phyloP scores from a whole-genome alignment of 164 flowering plant genomes.

The Kalanchoe fedtschenkoi region DNA sequence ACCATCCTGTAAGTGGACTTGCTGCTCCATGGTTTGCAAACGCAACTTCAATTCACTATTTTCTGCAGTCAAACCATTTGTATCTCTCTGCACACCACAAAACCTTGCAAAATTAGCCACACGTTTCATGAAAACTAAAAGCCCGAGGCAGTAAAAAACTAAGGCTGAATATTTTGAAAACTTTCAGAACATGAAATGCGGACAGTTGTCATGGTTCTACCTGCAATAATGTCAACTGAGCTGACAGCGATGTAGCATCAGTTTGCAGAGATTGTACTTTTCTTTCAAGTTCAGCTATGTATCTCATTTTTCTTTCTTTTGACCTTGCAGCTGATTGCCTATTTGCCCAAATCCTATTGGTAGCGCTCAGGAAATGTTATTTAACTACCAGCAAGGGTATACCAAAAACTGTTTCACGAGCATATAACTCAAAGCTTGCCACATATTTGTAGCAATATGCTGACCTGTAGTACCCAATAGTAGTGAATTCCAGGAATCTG shows the following conservation, averaged over 20 bases:
- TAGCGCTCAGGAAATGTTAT: background rate
- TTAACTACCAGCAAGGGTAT: too few species aligned
- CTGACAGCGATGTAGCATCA: constrained; percentile 86
- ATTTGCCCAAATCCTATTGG: constrained; percentile 89
- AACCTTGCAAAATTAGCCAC: background rate
- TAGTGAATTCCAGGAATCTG: background rate
- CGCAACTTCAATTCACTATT: constrained; percentile 87
- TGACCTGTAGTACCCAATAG: background rate
- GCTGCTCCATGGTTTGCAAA: constrained; percentile 90
- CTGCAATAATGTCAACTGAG: constrained; percentile 86
- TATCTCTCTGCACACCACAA: constrained; percentile 66
- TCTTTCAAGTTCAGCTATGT: constrained; percentile 89
- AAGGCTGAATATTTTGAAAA: background rate
- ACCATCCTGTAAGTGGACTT: constrained; percentile 98
- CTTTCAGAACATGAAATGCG: background rate
- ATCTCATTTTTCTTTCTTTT: constrained; percentile 95
- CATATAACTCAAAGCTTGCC: too few species aligned
- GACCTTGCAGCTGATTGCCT: constrained; percentile 99
- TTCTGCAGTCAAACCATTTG: constrained; percentile 74
- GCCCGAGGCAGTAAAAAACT: background rate
- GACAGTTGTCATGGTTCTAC: constrained; percentile 18
- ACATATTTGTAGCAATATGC: background rate
- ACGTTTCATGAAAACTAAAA: background rate
- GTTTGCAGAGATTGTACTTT: constrained; percentile 90
- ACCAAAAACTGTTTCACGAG: too few species aligned